Percentiles rank a stretch among this genome's conserved stretches.
phyloP scores from a whole-genome alignment of 2,329 filamentous ascomycete genomes.

The Calonectria pseudoreteaudii region DNA sequence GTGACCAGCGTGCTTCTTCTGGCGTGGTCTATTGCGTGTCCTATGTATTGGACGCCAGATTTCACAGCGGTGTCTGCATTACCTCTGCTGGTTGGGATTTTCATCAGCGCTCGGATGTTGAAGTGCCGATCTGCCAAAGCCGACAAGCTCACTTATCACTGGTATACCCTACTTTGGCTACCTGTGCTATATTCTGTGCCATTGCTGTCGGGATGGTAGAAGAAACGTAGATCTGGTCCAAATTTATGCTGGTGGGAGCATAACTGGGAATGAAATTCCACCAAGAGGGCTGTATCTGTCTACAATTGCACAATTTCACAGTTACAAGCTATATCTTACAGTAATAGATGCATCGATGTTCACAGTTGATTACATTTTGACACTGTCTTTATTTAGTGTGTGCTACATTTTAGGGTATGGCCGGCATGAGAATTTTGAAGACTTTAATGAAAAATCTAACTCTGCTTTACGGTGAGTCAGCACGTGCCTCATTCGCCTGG shows the following conservation, averaged over 20 bases:
- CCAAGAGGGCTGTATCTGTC: too few relatives aligned
- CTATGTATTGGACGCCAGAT: not conserved
- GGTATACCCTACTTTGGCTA: not conserved
- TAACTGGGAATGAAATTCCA: too few relatives aligned
- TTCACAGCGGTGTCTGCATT: not conserved
- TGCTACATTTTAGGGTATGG: too few relatives aligned
- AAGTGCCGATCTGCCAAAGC: not conserved
- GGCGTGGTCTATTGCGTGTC: not conserved
- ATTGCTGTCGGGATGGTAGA: not conserved
- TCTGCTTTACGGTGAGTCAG: too few relatives aligned
- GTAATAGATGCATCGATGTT: too few relatives aligned
- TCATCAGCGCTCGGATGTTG: not conserved
- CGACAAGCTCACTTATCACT: not conserved
- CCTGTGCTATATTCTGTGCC: not conserved
- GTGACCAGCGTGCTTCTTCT: not conserved
- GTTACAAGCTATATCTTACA: too few relatives aligned
- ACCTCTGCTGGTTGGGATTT: not conserved
- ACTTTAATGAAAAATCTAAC: too few relatives aligned
- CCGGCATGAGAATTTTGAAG: too few relatives aligned
- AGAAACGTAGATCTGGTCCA: not conserved
- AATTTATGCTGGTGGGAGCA: not conserved
- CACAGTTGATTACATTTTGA: too few relatives aligned
- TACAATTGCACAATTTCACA: too few relatives aligned
- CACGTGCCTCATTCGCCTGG: too few relatives aligned
- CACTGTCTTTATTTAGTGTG: too few relatives aligned